Evolutionary conservation across 306 rosid species (phyloP).

Genomic region (Rubus idaeus): DNA sequence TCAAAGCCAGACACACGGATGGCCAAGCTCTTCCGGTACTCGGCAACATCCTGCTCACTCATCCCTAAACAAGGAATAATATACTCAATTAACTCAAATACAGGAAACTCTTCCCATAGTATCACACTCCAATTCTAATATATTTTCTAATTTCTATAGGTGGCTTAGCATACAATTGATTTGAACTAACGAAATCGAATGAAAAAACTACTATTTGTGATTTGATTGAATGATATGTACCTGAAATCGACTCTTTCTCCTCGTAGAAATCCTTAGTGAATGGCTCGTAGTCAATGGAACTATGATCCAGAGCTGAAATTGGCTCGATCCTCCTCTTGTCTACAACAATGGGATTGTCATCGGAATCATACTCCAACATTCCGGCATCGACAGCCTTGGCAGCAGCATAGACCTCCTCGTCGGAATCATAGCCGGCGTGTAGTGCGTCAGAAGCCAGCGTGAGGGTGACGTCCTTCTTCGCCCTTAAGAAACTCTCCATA

Average conservation of each 20-base stretch:
- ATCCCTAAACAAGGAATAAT: slow-evolving; percentile 47
- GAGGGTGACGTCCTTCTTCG: slow-evolving; percentile 83
- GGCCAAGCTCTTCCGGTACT: slow-evolving; percentile 82
- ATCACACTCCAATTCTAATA: not conserved
- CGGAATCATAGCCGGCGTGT: slow-evolving; percentile 87
- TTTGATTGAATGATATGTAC: slow-evolving; percentile 27
- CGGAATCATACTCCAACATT: slow-evolving; percentile 86
- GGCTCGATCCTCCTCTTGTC: slow-evolving; percentile 93
- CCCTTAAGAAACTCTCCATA: slow-evolving; percentile 84
- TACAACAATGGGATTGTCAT: slow-evolving; percentile 72
- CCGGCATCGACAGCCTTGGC: slow-evolving; percentile 97
- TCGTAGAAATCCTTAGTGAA: slow-evolving; percentile 89
- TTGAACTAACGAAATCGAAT: not conserved
- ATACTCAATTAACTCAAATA: not conserved
- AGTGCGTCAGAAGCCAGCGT: slow-evolving; percentile 89
- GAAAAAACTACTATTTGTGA: not conserved
- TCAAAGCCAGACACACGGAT: slow-evolving; percentile 89
- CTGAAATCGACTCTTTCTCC: slow-evolving; percentile 79
- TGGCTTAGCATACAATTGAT: not conserved
- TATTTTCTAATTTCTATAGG: not conserved
- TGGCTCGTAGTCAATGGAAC: slow-evolving; percentile 75
- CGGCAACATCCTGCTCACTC: slow-evolving; percentile 86
- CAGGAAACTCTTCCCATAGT: not conserved
- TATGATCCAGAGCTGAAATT: slow-evolving; percentile 82
- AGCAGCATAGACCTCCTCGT: slow-evolving; percentile 98